Evolutionary conservation across 371 early-diverging fungal genomes (phyloP), one percentile per base, ranked within the genome.

Genomic region (Mucor plumbeus): DNA sequence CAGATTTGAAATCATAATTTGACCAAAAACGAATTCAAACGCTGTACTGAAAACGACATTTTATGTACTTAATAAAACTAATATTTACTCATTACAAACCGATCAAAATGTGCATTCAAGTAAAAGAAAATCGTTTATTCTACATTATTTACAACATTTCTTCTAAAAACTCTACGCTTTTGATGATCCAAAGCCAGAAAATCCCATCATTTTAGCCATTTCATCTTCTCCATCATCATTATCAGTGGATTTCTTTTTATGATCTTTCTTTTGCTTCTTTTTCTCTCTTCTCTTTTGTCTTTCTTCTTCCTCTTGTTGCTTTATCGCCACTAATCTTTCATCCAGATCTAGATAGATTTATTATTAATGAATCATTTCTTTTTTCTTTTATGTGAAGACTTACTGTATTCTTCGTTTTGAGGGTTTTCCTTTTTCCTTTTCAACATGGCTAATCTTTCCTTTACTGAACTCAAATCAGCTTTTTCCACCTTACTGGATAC

Each of bases 401-500:
- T 73, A 86, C 88, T 85, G 70, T 88, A 88, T 75, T 83, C 77
- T 19, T 77, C 70, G 69, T 83, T 66, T 53, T 79, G 64, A 10
- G 84, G 83, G 7, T 76, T 80, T 26, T 87, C 85, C 38, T 78
- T 78, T 71, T 87, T 88, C 41, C 86, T 76, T 67, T 88, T 90
- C 65, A 90, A 59, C 57, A 70, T 69, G 8, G 82, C 84, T 19
- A 90, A 60, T 26, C 84, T 82, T 31, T 84, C 85, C 63, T 81
- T 78, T 6, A 90, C 87, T 56, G 84, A 81, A 6, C 71, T 69
- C 1, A 85, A 61, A 35, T 79, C 75, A 10, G 87, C 82, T 17
- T 90, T 86, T 44, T 90, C 93, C 0, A 93, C 93, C 63, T 91
- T 92, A 83, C 91, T 89, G 2, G 91, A 85, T 63, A 91, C 81